Percentiles rank a stretch among this genome's conserved stretches.
These are phyloP conservation scores for Podospora appendiculata DNA, from an alignment of 495 filamentous ascomycete species.

Conservation along the genomic window DNA sequence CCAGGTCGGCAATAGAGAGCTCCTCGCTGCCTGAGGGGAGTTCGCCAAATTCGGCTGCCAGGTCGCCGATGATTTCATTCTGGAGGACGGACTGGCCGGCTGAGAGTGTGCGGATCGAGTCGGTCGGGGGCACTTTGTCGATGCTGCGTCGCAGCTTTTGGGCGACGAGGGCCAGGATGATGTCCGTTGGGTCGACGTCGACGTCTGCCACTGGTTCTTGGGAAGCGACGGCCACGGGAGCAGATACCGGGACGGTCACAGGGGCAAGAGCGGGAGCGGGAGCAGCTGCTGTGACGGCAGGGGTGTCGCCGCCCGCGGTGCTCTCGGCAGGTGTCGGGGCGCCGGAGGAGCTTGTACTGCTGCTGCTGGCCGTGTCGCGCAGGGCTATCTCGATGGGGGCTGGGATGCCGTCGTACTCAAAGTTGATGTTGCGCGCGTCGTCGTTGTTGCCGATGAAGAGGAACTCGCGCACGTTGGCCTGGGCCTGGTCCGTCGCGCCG, in stretches of 20 bases:
- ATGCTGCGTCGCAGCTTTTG: not conserved
- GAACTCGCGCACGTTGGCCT: not conserved
- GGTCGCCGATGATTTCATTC: conserved; percentile 81
- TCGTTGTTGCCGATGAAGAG: not conserved
- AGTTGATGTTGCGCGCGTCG: not conserved
- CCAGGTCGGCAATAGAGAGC: conserved; percentile 63
- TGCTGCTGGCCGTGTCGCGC: too few species aligned
- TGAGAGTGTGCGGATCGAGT: conserved; percentile 20
- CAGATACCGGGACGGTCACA: too few species aligned
- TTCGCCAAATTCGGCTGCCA: conserved; percentile 89
- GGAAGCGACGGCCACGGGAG: too few species aligned
- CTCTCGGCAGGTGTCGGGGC: too few species aligned
- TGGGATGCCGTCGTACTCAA: not conserved
- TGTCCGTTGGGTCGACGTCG: not conserved
- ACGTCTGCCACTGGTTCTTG: not conserved
- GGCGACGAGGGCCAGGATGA: not conserved
- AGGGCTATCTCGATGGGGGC: too few species aligned
- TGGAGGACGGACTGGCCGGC: conserved; percentile 83
- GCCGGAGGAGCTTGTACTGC: too few species aligned
- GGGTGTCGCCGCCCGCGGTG: too few species aligned
- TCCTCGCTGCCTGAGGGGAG: conserved; percentile 94
- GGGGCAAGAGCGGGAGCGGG: too few species aligned
- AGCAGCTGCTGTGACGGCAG: too few species aligned
- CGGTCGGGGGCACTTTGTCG: not conserved
- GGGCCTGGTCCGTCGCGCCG: not conserved